phyloP scores from a whole-genome alignment of 345 rosid genomes.

The Moricandia moricandioides region DNA sequence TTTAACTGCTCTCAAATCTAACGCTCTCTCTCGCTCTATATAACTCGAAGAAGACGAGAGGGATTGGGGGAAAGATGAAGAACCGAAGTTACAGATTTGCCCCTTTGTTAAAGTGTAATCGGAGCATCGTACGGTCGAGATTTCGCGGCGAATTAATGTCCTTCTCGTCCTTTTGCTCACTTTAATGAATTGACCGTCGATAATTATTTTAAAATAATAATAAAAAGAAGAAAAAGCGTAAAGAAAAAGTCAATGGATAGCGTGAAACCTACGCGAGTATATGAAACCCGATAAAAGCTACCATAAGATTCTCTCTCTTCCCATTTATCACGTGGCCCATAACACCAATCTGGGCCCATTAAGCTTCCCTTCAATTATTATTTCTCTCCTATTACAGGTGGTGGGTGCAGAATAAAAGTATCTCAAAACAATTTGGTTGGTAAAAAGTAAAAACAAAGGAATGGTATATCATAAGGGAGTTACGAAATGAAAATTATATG shows the following conservation, averaged over 20 bases:
- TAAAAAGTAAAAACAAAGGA: neutral
- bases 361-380: neutral
- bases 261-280: constrained; percentile 41
- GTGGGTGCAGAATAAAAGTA: neutral
- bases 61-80: neutral
- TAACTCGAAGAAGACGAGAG: constrained; percentile 23
- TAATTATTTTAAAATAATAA: neutral
- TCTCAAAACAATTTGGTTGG: neutral
- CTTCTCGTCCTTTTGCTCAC: constrained; percentile 23
- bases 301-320: constrained; percentile 26
- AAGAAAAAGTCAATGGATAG: constrained; percentile 36
- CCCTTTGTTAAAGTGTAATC: constrained; percentile 17
- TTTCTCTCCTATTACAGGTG: neutral
- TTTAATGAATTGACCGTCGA: constrained; percentile 25
- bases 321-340: constrained; percentile 36
- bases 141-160: constrained; percentile 34
- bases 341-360: constrained; percentile 7
- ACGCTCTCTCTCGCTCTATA: constrained; percentile 3
- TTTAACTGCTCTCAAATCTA: neutral
- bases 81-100: neutral
- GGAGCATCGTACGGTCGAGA: constrained; percentile 34
- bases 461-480: too few species aligned
- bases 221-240: neutral
- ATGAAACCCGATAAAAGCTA: constrained; percentile 20
- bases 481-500: too few species aligned